Percentiles rank a stretch among this genome's conserved stretches.
Conservation (phyloP, 208 protist genomes). For the Crithidia brevicula region DNA sequence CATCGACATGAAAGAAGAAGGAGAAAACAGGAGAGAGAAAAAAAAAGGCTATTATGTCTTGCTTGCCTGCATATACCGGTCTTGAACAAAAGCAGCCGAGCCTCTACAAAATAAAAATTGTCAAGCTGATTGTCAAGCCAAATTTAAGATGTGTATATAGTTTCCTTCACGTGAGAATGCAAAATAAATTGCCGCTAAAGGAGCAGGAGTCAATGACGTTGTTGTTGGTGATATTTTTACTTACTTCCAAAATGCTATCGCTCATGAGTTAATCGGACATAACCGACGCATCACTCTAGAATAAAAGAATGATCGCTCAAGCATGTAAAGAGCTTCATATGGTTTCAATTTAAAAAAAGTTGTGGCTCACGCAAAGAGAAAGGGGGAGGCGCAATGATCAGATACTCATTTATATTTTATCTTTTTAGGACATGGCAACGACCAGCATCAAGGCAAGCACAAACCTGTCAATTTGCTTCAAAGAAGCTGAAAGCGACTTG, state of each 20-base stretch:
- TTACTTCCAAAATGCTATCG: too few relatives aligned
- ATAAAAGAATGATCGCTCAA: conserved; percentile 4
- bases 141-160: too few relatives aligned
- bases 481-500: too few relatives aligned
- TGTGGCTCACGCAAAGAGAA: conserved; percentile 23
- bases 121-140: conserved; percentile 2
- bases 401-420: too few relatives aligned
- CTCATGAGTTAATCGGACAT: too few relatives aligned
- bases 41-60: neutral
- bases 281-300: conserved; percentile 12
- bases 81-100: neutral
- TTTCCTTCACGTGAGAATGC: too few relatives aligned
- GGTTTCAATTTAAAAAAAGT: conserved; percentile 20
- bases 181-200: conserved; percentile 9
- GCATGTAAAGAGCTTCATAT: conserved; percentile 10
- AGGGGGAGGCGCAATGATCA: neutral
- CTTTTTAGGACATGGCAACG: too few relatives aligned
- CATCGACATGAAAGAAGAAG: too few relatives aligned
- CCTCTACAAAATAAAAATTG: neutral
- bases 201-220: too few relatives aligned
- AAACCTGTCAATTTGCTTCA: too few relatives aligned
- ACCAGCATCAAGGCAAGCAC: too few relatives aligned
- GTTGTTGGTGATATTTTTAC: too few relatives aligned
- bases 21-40: conserved; percentile 8
- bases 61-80: neutral